Evolutionary conservation across 2,329 filamentous ascomycete species (phyloP).

Genomic region (Alternaria gansuensis): DNA sequence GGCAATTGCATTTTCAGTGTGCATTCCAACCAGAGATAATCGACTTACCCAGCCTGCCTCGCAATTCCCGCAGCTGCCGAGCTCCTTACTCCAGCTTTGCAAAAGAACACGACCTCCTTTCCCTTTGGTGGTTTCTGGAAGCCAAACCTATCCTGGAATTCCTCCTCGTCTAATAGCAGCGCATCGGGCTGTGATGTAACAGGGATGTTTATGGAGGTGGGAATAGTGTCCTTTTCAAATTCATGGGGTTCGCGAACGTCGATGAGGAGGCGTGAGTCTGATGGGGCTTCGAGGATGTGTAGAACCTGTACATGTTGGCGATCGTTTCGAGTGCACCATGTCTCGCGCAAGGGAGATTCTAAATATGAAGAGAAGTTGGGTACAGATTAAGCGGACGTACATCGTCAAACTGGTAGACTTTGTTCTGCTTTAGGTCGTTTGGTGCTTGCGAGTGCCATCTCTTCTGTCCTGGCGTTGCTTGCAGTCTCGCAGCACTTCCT

Average conservation of each 20-base stretch:
- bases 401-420: conserved; percentile 54
- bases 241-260: conserved; percentile 79
- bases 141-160: conserved; percentile 85
- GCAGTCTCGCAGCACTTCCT: neutral
- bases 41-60: conserved; percentile 73
- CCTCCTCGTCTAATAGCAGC: conserved; percentile 76
- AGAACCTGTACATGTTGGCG: conserved; percentile 41
- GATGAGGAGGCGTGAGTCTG: conserved; percentile 46
- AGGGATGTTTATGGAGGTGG: conserved; percentile 82
- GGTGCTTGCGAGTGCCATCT: conserved; percentile 52
- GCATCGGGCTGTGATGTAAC: conserved; percentile 79
- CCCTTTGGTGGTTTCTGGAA: conserved; percentile 58
- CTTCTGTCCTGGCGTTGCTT: conserved; percentile 15
- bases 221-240: conserved; percentile 72
- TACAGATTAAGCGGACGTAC: conserved; percentile 30
- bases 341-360: neutral
- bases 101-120: conserved; percentile 75
- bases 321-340: neutral
- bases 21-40: neutral
- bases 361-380: neutral
- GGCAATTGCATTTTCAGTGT: neutral
- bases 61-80: conserved; percentile 80
- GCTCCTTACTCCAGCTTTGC: conserved; percentile 88
- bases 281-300: conserved; percentile 42
- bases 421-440: conserved; percentile 34